Base-by-base conservation (phyloP, 2,329 filamentous ascomycete species). In the Xylariomycetidae sp. region DNA sequence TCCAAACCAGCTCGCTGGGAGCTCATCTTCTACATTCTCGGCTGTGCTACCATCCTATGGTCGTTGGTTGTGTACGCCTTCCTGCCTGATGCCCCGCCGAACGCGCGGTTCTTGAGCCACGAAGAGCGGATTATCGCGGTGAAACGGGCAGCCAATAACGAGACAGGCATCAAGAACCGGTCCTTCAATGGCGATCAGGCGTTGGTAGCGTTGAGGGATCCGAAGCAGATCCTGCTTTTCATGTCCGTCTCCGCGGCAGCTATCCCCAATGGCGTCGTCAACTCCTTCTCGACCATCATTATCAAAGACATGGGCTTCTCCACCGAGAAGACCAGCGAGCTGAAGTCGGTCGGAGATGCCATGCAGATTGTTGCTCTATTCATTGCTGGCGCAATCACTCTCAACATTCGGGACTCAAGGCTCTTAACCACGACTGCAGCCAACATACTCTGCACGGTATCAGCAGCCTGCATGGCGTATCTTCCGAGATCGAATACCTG, bases 341-440 rank as follows among this genome's bases (percentile, higher is more conserved):
- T 59, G 5, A 60, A 59, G 38, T 55, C 52, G 6, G 57, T 59
- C 5, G 57, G 57, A 3, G 57, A 59, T 42, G 60, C 59, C 4
- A 50, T 62, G 4, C 58, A 63, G 23, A 55, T 64, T 10, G 35
- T 63, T 3, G 49, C 59, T 0, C 50, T 64, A 10, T 20, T 56
- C 5, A 34, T 54, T 47, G 56, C 57, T 9, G 59, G 58, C 13
- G 43, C 46, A 6, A 58, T 62, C 35, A 59, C 49, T 4, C 41
- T 61, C 4, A 59, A 58, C 31, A 43, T 59, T 4, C 53, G 47
- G 8, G 56, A 59, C 38, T 54, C 44, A n/a, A 38, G 45, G 10
- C 39, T 55, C 8, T 37, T 52, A 6, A 53, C 47, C 5, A 32
- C 58, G 8, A 58, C 57, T 3, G 46, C 40, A 3, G 54, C 54